Conservation (phyloP, 2,329 filamentous ascomycete genomes). For the Cladosporium sp. region DNA sequence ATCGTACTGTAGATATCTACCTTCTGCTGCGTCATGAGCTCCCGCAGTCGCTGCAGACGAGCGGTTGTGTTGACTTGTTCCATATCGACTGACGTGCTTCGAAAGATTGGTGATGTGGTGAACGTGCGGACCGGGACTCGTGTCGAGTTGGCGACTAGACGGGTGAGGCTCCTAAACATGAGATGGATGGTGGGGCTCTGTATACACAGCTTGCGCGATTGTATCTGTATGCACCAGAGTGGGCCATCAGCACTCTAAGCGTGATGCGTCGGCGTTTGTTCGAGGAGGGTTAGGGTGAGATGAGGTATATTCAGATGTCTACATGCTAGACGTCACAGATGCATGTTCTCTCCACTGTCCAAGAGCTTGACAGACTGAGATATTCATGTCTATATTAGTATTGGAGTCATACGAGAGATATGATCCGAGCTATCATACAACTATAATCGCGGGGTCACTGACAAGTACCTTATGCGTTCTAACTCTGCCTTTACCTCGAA, state of each 20-base stretch:
- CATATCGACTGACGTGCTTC: conserved; percentile 57
- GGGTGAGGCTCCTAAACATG: conserved; percentile 15
- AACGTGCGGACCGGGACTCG: conserved; percentile 23
- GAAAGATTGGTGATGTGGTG: conserved; percentile 24
- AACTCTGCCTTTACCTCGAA: too few species aligned
- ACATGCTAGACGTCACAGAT: not conserved
- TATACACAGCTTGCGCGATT: not conserved
- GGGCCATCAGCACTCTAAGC: not conserved
- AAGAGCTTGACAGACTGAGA: too few species aligned
- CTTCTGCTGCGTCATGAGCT: conserved; percentile 82
- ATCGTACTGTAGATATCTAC: conserved; percentile 88
- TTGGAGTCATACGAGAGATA: too few species aligned
- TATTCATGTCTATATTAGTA: too few species aligned
- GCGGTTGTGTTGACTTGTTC: conserved; percentile 75
- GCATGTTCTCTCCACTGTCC: not conserved
- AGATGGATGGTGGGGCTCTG: not conserved
- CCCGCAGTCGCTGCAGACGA: conserved; percentile 73
- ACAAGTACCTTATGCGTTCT: too few species aligned
- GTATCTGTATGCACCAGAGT: not conserved
- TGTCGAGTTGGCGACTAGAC: conserved; percentile 10
- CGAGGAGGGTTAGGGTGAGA: not conserved
- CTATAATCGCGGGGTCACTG: too few species aligned
- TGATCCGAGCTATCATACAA: too few species aligned
- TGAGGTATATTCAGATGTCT: not conserved
- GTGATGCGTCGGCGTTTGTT: conserved; percentile 2